Conservation (phyloP, 805 yeast species). For the Myxozyma monticola region DNA sequence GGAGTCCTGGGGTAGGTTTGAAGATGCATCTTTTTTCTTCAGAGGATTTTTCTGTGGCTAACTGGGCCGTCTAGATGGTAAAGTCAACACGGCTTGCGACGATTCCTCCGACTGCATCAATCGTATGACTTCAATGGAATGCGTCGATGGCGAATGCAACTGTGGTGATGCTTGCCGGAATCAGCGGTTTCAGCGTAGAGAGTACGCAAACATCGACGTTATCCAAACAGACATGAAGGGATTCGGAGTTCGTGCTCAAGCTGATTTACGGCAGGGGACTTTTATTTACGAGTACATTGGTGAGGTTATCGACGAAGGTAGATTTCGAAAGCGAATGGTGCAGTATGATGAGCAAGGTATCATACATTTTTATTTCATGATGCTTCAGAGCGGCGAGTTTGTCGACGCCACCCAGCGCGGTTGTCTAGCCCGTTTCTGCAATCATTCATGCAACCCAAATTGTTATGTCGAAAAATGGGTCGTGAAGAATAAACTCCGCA, state of each 20-base stretch:
- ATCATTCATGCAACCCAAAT: conserved; percentile 94
- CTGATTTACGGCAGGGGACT: conserved; percentile 55
- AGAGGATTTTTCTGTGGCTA: too few species aligned
- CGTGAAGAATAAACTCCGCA: conserved; percentile 80
- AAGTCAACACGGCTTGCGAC: conserved; percentile 69
- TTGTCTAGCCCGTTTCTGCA: conserved; percentile 84
- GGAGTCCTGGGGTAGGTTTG: conserved; percentile 42
- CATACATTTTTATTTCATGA: conserved; percentile 90
- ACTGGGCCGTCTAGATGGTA: conserved; percentile 37
- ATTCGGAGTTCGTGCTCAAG: conserved; percentile 78
- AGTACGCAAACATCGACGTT: conserved; percentile 77
- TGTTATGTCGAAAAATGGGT: conserved; percentile 97
- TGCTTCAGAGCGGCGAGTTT: conserved; percentile 84
- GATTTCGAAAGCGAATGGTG: conserved; percentile 73
- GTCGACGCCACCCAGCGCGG: conserved; percentile 94
- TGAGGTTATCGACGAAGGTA: conserved; percentile 79
- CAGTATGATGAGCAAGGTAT: conserved; percentile 76
- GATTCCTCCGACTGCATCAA: conserved; percentile 88
- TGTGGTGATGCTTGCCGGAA: conserved; percentile 84
- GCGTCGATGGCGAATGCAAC: conserved; percentile 65
- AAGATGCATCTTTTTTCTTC: too few species aligned
- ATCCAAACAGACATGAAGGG: conserved; percentile 83
- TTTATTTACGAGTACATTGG: conserved; percentile 93
- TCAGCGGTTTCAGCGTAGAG: conserved; percentile 78
- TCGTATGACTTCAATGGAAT: conserved; percentile 87